phyloP scores from a whole-genome alignment of 2,329 filamentous ascomycete species.

The Hypoxylon sp. region DNA sequence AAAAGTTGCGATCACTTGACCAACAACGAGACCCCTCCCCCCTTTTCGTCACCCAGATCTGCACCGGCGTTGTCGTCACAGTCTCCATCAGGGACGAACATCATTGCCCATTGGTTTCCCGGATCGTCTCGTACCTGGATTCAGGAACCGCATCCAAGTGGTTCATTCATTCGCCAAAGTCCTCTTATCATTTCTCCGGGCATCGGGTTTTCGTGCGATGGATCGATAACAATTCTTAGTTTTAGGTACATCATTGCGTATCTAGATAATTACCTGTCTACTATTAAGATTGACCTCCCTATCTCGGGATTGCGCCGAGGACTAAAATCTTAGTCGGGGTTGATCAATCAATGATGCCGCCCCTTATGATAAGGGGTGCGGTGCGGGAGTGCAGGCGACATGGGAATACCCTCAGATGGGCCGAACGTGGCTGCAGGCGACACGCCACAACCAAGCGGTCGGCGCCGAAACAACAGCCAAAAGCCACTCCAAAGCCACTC shows the following conservation, averaged over 20 bases:
- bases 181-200: constrained; percentile 6
- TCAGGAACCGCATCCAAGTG: constrained; percentile 17
- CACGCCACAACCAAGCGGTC: constrained; percentile 30
- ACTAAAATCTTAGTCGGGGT: too few species aligned
- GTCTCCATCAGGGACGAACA: constrained; percentile 30
- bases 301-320: too few species aligned
- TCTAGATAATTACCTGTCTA: too few species aligned
- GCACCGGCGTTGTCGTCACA: constrained; percentile 27
- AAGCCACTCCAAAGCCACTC: constrained; percentile 34
- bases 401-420: constrained; percentile 17
- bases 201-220: constrained; percentile 23
- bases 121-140: constrained; percentile 16
- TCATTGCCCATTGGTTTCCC: constrained; percentile 20
- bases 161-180: background rate
- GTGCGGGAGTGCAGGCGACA: constrained; percentile 14
- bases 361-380: constrained; percentile 13
- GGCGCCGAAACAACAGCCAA: constrained; percentile 1
- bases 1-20: constrained; percentile 23
- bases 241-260: too few species aligned
- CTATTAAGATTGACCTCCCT: too few species aligned
- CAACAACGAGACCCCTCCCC: constrained; percentile 14
- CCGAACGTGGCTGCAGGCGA: constrained; percentile 22
- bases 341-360: constrained; percentile 27
- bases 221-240: constrained; percentile 34
- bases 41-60: constrained; percentile 32